Percentiles rank a stretch among this genome's conserved stretches.
These are phyloP conservation scores for Botrytis porri DNA, from an alignment of 2,329 filamentous ascomycete genomes.

Conservation along the genomic window DNA sequence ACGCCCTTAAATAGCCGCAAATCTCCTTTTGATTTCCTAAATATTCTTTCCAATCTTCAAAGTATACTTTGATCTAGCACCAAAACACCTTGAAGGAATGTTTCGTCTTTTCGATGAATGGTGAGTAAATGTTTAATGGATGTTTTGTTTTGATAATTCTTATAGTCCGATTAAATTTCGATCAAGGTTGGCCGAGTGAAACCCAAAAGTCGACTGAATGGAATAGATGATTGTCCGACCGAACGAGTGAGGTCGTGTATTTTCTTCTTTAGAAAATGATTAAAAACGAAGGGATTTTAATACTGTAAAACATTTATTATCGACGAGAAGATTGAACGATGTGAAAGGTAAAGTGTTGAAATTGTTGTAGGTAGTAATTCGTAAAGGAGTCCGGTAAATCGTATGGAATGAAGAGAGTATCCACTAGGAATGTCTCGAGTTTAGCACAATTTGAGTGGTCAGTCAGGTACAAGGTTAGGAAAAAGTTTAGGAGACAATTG, in stretches of 20 bases:
- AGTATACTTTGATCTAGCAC: neutral
- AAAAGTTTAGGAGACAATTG: neutral
- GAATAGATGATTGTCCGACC: neutral
- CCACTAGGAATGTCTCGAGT: slow-evolving; percentile 13
- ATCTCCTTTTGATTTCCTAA: neutral
- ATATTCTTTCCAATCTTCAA: neutral
- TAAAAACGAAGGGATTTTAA: neutral
- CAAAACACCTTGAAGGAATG: neutral
- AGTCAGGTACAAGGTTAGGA: neutral
- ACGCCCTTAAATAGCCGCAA: slow-evolving; percentile 2
- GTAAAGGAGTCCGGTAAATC: slow-evolving; percentile 5
- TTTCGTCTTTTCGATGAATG: neutral
- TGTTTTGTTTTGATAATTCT: slow-evolving; percentile 6
- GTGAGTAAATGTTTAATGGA: neutral
- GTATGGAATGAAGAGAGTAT: slow-evolving; percentile 8
- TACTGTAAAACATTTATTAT: neutral
- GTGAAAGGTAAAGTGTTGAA: neutral
- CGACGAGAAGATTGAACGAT: neutral
- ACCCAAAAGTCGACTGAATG: neutral
- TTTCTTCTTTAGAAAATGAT: neutral
- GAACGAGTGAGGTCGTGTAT: slow-evolving; percentile 14
- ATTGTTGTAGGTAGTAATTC: neutral
- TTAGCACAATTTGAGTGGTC: slow-evolving; percentile 5
- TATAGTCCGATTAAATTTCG: neutral
- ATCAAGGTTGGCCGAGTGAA: slow-evolving; percentile 3